Conservation (phyloP, 148 eudicot genomes). For the Rhododendron griersonianum region DNA sequence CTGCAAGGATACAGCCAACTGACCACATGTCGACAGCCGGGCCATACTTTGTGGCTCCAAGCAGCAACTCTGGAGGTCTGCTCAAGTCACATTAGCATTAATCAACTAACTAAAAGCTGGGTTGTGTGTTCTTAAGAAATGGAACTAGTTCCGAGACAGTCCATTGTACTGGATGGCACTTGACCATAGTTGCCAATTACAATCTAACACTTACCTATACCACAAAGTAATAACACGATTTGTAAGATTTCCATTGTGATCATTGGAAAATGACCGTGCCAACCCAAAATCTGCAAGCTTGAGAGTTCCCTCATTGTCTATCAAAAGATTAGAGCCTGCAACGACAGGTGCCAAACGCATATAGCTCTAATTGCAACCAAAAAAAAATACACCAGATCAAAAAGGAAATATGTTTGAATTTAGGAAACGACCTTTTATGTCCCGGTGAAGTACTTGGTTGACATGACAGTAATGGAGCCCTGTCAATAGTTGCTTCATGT, state of each 20-base stretch:
- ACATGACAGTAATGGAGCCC: slow-evolving; percentile 81
- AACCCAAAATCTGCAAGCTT: slow-evolving; percentile 89
- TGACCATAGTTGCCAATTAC: neutral
- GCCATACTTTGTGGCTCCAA: slow-evolving; percentile 60
- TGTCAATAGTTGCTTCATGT: slow-evolving; percentile 68
- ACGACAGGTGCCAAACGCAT: neutral
- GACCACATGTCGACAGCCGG: slow-evolving; percentile 77
- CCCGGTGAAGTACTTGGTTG: slow-evolving; percentile 81
- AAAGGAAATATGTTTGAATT: neutral
- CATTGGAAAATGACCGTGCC: slow-evolving; percentile 48
- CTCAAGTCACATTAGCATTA: slow-evolving; percentile 26
- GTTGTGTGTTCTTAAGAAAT: neutral
- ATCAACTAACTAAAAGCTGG: slow-evolving; percentile 14
- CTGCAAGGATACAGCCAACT: slow-evolving; percentile 62
- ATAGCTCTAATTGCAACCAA: neutral
- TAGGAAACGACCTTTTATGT: slow-evolving; percentile 55
- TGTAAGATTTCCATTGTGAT: slow-evolving; percentile 54
- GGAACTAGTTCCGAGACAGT: neutral
- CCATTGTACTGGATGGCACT: neutral
- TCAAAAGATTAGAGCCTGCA: slow-evolving; percentile 75
- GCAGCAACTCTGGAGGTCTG: slow-evolving; percentile 79
- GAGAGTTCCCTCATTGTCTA: slow-evolving; percentile 75
- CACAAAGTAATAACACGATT: slow-evolving; percentile 61
- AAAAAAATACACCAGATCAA: neutral
- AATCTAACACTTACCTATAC: slow-evolving; percentile 40